Percentiles rank a stretch among this genome's conserved stretches.
Evolutionary conservation across 2,329 filamentous ascomycete genomes (phyloP).

Genomic region (Calonectria honghensis): DNA sequence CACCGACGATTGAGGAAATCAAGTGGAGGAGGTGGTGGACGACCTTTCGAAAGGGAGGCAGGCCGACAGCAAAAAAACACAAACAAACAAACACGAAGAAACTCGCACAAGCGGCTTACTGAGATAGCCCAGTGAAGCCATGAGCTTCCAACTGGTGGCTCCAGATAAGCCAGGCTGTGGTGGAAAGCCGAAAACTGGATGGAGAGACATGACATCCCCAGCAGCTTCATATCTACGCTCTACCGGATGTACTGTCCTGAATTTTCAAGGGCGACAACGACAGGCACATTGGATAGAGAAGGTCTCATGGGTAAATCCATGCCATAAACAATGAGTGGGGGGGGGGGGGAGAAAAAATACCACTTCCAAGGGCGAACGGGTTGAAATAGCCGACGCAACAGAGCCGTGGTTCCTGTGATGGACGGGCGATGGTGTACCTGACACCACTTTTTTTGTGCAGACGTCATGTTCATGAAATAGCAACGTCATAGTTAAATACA

Average conservation of each 20-base stretch:
- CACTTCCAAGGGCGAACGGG: conserved; percentile 38
- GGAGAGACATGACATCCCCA: conserved; percentile 18
- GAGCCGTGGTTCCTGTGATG: conserved; percentile 38
- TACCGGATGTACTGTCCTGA: conserved; percentile 24
- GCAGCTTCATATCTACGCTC: conserved; percentile 34
- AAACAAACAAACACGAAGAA: conserved; percentile 34
- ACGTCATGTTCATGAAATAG: conserved; percentile 30
- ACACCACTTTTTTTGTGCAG: conserved; percentile 41
- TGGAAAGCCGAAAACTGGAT: conserved; percentile 41
- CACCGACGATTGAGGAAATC: conserved; percentile 51
- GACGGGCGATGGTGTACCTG: conserved; percentile 37
- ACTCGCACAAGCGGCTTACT: conserved; percentile 37
- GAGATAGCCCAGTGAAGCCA: conserved; percentile 35
- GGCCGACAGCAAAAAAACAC: conserved; percentile 24
- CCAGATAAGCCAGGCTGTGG: conserved; percentile 40
- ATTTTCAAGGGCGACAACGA: conserved; percentile 33
- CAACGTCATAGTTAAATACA: background rate
- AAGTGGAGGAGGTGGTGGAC: conserved; percentile 34
- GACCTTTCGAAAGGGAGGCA: conserved; percentile 42
- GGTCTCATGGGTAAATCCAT: conserved; percentile 41
- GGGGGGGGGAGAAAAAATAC: conserved; percentile 41
- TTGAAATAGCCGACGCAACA: conserved; percentile 35
- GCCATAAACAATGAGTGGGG: conserved; percentile 43
- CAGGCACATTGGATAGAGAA: conserved; percentile 43
- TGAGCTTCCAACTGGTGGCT: conserved; percentile 36